These are phyloP conservation scores for Grifola frondosa DNA, from an alignment of 1,284 basidiomycete species.

Conservation along the genomic window DNA sequence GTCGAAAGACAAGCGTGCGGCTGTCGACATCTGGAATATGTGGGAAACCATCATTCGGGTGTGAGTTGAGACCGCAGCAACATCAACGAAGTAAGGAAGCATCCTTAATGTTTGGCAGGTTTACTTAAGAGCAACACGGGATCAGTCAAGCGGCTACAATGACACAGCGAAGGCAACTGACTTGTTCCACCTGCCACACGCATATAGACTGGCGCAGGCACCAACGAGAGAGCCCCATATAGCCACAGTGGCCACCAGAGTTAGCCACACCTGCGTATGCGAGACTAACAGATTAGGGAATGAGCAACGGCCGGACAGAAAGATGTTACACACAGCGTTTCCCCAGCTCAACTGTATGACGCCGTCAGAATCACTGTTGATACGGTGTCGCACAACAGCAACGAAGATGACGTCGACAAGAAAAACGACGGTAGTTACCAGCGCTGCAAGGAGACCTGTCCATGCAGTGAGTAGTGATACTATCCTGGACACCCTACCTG, in stretches of 20 bases:
- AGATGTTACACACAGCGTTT: constrained; percentile 42
- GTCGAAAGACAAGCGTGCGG: too few relatives aligned
- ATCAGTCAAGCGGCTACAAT: background rate
- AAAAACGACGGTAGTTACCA: constrained; percentile 51
- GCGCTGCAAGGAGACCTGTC: constrained; percentile 36
- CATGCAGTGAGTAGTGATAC: constrained; percentile 21
- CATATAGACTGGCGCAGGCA: constrained; percentile 38
- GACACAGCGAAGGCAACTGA: constrained; percentile 3
- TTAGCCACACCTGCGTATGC: constrained; percentile 49
- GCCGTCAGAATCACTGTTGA: constrained; percentile 43
- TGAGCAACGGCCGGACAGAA: constrained; percentile 4
- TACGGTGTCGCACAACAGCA: constrained; percentile 41
- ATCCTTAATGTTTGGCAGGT: too few relatives aligned
- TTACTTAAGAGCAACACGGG: constrained; percentile 6
- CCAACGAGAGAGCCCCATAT: constrained; percentile 47
- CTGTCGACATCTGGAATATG: too few relatives aligned
- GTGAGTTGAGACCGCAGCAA: too few relatives aligned
- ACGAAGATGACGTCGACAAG: constrained; percentile 54
- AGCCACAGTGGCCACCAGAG: constrained; percentile 46
- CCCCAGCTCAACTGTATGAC: constrained; percentile 43
- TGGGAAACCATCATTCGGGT: too few relatives aligned
- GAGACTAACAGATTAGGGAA: constrained; percentile 5
- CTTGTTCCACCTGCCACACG: constrained; percentile 11
- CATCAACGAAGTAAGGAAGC: too few relatives aligned
- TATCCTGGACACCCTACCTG: constrained; percentile 30